Evolutionary conservation across 345 rosid species (phyloP).

Genomic region (Heritiera littoralis): DNA sequence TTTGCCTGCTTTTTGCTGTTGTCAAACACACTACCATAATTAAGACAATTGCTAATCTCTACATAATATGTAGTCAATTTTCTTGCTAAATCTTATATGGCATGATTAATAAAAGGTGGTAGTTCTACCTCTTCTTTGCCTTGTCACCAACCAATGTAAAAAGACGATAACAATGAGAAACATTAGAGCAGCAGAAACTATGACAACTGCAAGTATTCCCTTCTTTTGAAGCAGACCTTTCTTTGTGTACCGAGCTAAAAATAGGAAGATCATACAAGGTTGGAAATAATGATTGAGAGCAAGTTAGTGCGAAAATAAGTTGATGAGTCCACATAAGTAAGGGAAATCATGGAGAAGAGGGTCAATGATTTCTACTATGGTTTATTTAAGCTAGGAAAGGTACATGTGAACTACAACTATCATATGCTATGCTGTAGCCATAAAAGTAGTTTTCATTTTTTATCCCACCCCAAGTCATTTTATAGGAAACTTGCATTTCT

Average conservation of each 20-base stretch:
- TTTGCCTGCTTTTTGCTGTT: constrained; percentile 30
- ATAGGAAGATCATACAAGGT: not conserved
- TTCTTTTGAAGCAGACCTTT: constrained; percentile 32
- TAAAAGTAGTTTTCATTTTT: too few species aligned
- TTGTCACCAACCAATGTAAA: constrained; percentile 27
- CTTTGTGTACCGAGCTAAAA: constrained; percentile 33
- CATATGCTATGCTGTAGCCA: too few species aligned
- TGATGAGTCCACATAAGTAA: too few species aligned
- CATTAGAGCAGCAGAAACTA: constrained; percentile 21
- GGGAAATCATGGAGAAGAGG: too few species aligned
- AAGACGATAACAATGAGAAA: constrained; percentile 21
- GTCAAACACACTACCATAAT: not conserved
- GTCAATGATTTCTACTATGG: too few species aligned
- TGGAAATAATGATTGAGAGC: too few species aligned
- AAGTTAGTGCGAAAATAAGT: too few species aligned
- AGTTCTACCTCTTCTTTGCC: constrained; percentile 38
- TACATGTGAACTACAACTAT: too few species aligned
- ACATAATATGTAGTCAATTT: not conserved
- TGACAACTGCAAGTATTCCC: constrained; percentile 24
- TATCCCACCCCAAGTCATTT: too few species aligned
- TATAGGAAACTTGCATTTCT: too few species aligned
- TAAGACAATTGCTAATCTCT: not conserved
- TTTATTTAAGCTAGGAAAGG: too few species aligned
- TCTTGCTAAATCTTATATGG: not conserved
- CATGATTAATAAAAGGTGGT: not conserved